Conservation (phyloP, 2,329 filamentous ascomycete species). For the Westerdykella sp. region DNA sequence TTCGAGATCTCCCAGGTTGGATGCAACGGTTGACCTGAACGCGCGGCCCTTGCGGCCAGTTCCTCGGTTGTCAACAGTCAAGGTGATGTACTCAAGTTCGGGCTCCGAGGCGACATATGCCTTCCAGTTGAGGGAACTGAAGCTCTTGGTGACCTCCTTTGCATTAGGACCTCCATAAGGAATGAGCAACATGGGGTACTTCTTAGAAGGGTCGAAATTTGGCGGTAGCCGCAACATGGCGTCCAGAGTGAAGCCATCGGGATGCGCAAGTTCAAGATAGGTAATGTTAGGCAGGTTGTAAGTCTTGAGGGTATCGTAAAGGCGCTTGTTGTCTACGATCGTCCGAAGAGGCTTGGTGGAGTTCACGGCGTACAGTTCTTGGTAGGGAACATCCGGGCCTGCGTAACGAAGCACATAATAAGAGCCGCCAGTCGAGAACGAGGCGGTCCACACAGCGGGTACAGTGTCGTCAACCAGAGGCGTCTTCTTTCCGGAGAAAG, state of each 20-base stretch:
- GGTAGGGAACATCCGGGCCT: slow-evolving; percentile 63
- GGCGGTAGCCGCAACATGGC: slow-evolving; percentile 60
- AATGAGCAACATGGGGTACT: slow-evolving; percentile 61
- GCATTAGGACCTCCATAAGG: slow-evolving; percentile 63
- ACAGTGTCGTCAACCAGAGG: slow-evolving; percentile 57
- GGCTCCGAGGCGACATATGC: slow-evolving; percentile 62
- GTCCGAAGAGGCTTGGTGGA: slow-evolving; percentile 52
- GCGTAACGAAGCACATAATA: slow-evolving; percentile 62
- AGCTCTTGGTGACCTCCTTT: slow-evolving; percentile 55
- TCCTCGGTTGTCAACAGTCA: slow-evolving; percentile 63
- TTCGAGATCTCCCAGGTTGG: slow-evolving; percentile 58
- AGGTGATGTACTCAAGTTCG: slow-evolving; percentile 61
- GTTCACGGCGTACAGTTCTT: slow-evolving; percentile 58
- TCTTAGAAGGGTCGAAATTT: slow-evolving; percentile 56
- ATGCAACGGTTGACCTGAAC: slow-evolving; percentile 54
- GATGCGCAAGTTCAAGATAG: slow-evolving; percentile 57
- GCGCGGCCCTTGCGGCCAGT: slow-evolving; percentile 59
- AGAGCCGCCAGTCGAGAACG: slow-evolving; percentile 56
- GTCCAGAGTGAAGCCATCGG: slow-evolving; percentile 56
- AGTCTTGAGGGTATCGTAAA: slow-evolving; percentile 50
- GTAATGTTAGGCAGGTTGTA: slow-evolving; percentile 60
- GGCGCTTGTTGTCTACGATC: slow-evolving; percentile 54
- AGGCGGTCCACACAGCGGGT: slow-evolving; percentile 56
- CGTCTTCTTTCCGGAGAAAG: slow-evolving; percentile 51
- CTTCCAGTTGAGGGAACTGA: slow-evolving; percentile 52